Conservation (phyloP, 2,329 filamentous ascomycete species). For the Fusarium sp. region DNA sequence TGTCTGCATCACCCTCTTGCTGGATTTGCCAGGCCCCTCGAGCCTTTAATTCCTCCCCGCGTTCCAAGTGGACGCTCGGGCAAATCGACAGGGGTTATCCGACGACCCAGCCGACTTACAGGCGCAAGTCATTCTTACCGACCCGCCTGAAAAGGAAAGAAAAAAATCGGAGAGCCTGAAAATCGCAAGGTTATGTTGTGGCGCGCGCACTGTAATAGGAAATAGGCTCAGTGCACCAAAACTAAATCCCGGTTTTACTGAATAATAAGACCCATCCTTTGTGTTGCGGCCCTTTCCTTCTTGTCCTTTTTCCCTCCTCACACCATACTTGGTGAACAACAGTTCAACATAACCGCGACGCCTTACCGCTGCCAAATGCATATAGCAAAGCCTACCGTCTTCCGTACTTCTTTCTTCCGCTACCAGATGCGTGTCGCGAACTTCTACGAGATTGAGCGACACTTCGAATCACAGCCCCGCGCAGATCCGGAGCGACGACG, state of each 20-base stretch:
- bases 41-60: slow-evolving; percentile 44
- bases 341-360: slow-evolving; percentile 32
- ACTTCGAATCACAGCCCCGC: slow-evolving; percentile 65
- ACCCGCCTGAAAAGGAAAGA: slow-evolving; percentile 34
- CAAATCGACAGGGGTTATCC: slow-evolving; percentile 16
- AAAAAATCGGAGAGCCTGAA: slow-evolving; percentile 36
- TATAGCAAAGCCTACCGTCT: slow-evolving; percentile 63
- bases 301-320: slow-evolving; percentile 41
- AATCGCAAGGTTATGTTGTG: slow-evolving; percentile 26
- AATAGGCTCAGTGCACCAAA: slow-evolving; percentile 39
- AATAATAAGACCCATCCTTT: slow-evolving; percentile 41
- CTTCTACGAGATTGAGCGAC: slow-evolving; percentile 63
- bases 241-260: slow-evolving; percentile 33
- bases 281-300: slow-evolving; percentile 24
- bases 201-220: slow-evolving; percentile 35
- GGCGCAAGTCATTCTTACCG: slow-evolving; percentile 20
- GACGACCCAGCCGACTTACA: slow-evolving; percentile 18
- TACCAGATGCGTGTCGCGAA: slow-evolving; percentile 69
- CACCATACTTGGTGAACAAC: slow-evolving; percentile 50
- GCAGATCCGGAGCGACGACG: slow-evolving; percentile 72
- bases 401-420: slow-evolving; percentile 64
- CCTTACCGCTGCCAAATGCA: slow-evolving; percentile 64
- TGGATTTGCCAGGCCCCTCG: slow-evolving; percentile 8
- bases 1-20: slow-evolving; percentile 20
- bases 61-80: slow-evolving; percentile 40